Conservation (phyloP, 2,329 filamentous ascomycete species). For the Ophiostoma fasciatum region DNA sequence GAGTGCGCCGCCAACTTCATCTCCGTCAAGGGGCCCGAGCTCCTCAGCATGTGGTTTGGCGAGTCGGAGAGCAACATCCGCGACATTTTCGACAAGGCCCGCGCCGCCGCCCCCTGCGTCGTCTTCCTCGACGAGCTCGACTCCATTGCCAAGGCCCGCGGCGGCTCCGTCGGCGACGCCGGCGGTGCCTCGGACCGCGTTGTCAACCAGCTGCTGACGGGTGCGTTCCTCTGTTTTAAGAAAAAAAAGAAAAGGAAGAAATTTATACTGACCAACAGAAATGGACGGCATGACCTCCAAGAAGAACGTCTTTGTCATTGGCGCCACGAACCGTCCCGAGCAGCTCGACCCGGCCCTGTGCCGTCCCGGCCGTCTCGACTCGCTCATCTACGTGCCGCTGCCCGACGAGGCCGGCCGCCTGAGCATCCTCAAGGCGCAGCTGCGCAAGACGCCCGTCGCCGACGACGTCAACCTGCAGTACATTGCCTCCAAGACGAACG, state of each 20-base stretch:
- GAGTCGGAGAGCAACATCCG: constrained; percentile 99
- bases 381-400: constrained; percentile 93
- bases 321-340: constrained; percentile 95
- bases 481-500: constrained; percentile 94
- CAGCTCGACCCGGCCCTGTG: constrained; percentile 96
- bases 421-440: constrained; percentile 84
- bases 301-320: constrained; percentile 99
- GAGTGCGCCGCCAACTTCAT: constrained; percentile 99
- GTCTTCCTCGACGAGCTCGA: constrained; percentile 98
- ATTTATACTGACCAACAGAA: no score
- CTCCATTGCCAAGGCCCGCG: constrained; percentile 98
- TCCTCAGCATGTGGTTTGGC: constrained; percentile 99
- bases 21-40: constrained; percentile 94
- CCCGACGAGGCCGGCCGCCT: constrained; percentile 83
- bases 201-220: constrained; percentile 96
- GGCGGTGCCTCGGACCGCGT: constrained; percentile 98
- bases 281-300: constrained; percentile 99
- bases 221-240: no score
- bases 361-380: constrained; percentile 97
- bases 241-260: no score
- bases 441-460: constrained; percentile 93
- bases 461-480: constrained; percentile 74
- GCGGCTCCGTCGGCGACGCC: constrained; percentile 88
- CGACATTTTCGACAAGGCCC: constrained; percentile 99
- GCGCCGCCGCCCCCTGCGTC: constrained; percentile 91